phyloP scores from a whole-genome alignment of 139 green algal genomes.

The Coelastrella sp. region DNA sequence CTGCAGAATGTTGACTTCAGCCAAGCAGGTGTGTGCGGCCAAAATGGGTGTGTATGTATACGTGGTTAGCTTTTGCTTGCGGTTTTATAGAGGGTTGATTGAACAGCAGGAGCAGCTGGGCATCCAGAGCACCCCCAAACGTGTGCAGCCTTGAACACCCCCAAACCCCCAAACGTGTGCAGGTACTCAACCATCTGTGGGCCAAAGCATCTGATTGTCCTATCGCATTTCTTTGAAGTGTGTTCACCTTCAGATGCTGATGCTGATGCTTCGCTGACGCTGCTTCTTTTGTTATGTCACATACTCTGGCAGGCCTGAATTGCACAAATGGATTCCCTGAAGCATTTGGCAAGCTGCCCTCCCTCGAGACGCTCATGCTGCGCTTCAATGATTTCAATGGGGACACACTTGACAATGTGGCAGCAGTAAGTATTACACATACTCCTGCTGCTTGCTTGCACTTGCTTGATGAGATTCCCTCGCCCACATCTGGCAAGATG shows the following conservation, averaged over 20 bases:
- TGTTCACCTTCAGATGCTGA: background rate
- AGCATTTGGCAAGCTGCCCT: slow-evolving; percentile 18
- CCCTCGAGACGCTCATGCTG: slow-evolving; percentile 35
- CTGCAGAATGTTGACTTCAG: slow-evolving; percentile 45
- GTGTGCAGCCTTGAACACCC: too few relatives aligned
- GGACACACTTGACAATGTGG: slow-evolving; percentile 9
- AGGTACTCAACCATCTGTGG: too few relatives aligned
- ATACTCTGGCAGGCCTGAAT: background rate
- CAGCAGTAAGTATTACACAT: background rate
- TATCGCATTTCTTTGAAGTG: too few relatives aligned
- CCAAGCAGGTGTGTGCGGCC: slow-evolving; percentile 15
- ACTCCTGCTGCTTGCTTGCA: slow-evolving; percentile 13
- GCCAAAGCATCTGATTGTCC: too few relatives aligned
- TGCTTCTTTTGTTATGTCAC: background rate
- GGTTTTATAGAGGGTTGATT: too few relatives aligned
- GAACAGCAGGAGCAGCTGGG: too few relatives aligned
- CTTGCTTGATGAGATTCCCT: background rate
- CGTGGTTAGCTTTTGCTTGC: too few relatives aligned
- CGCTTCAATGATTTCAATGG: slow-evolving; percentile 39
- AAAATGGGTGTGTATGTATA: too few relatives aligned
- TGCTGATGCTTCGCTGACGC: background rate
- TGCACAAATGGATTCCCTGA: slow-evolving; percentile 25
- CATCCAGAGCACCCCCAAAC: too few relatives aligned
- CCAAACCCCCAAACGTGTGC: too few relatives aligned
- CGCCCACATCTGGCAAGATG: background rate